phyloP scores from a whole-genome alignment of 2,329 filamentous ascomycete genomes.

The Ceratocystis variospora region DNA sequence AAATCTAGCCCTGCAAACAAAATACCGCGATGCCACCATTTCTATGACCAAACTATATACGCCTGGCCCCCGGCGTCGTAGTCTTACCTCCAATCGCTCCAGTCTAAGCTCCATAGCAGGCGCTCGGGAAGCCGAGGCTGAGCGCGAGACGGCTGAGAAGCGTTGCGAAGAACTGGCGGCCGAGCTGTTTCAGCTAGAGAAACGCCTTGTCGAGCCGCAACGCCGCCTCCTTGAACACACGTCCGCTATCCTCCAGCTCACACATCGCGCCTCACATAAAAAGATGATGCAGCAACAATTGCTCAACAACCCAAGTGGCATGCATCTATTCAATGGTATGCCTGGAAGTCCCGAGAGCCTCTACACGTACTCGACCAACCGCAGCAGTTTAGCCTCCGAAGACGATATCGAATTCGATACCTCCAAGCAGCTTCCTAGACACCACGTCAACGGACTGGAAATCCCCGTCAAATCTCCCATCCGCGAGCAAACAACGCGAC shows the following conservation, averaged over 20 bases:
- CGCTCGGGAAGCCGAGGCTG: slow-evolving; percentile 53
- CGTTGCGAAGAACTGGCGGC: slow-evolving; percentile 76
- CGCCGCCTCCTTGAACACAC: slow-evolving; percentile 74
- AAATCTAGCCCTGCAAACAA: slow-evolving; percentile 78
- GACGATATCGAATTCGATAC: slow-evolving; percentile 59
- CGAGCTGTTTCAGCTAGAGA: slow-evolving; percentile 69
- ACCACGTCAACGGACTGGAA: slow-evolving; percentile 36
- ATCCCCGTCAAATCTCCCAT: slow-evolving; percentile 46
- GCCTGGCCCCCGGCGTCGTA: slow-evolving; percentile 39
- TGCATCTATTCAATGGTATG: slow-evolving; percentile 39
- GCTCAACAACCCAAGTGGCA: slow-evolving; percentile 27
- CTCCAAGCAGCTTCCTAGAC: slow-evolving; percentile 36
- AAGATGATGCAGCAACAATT: slow-evolving; percentile 22
- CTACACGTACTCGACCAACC: slow-evolving; percentile 51
- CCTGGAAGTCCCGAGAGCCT: slow-evolving; percentile 67
- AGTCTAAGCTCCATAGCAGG: slow-evolving; percentile 31
- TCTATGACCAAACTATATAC: slow-evolving; percentile 73
- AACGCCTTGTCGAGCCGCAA: slow-evolving; percentile 59
- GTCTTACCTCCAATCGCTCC: slow-evolving; percentile 37
- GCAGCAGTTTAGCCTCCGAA: slow-evolving; percentile 42
- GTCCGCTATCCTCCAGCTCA: slow-evolving; percentile 79
- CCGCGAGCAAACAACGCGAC: slow-evolving; percentile 39
- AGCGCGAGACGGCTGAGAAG: slow-evolving; percentile 57
- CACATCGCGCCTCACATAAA: slow-evolving; percentile 62
- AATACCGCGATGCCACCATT: slow-evolving; percentile 83